These are phyloP conservation scores for Cystobasidium slooffiae DNA, from an alignment of 1,284 basidiomycete genomes.

Conservation along the genomic window DNA sequence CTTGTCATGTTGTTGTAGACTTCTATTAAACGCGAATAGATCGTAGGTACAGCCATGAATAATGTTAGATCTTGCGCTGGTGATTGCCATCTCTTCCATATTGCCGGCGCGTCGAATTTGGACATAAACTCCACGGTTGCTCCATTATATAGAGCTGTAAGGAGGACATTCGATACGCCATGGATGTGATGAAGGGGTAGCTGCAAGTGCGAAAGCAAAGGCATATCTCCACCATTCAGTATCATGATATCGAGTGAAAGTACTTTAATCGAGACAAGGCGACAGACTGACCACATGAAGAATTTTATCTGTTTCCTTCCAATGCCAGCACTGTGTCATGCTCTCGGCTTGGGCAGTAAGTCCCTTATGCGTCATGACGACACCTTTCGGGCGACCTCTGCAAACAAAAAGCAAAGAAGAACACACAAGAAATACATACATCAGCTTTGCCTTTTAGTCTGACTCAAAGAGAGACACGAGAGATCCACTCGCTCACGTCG, in stretches of 20 bases:
- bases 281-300: slow-evolving; percentile 46
- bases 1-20: slow-evolving; percentile 36
- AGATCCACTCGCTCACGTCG: slow-evolving; percentile 48
- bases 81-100: slow-evolving; percentile 46
- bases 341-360: slow-evolving; percentile 53
- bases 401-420: background rate
- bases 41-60: slow-evolving; percentile 51
- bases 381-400: slow-evolving; percentile 56
- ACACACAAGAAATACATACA: background rate
- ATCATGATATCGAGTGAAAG: too few species aligned
- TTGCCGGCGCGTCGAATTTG: slow-evolving; percentile 54
- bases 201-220: background rate
- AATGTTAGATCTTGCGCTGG: slow-evolving; percentile 45
- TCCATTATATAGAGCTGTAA: slow-evolving; percentile 56
- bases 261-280: background rate
- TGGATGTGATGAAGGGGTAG: slow-evolving; percentile 57
- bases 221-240: too few species aligned
- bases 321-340: slow-evolving; percentile 54
- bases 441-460: too few species aligned
- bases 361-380: slow-evolving; percentile 55
- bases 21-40: slow-evolving; percentile 49
- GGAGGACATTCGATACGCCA: slow-evolving; percentile 56
- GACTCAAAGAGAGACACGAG: too few species aligned
- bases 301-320: slow-evolving; percentile 51
- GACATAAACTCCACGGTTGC: slow-evolving; percentile 56